A percentile compares a stretch with the other conserved stretches of the same genome.
phyloP scores from a whole-genome alignment of 2,329 filamentous ascomycete genomes.

The Sordariomycetes sp. region DNA sequence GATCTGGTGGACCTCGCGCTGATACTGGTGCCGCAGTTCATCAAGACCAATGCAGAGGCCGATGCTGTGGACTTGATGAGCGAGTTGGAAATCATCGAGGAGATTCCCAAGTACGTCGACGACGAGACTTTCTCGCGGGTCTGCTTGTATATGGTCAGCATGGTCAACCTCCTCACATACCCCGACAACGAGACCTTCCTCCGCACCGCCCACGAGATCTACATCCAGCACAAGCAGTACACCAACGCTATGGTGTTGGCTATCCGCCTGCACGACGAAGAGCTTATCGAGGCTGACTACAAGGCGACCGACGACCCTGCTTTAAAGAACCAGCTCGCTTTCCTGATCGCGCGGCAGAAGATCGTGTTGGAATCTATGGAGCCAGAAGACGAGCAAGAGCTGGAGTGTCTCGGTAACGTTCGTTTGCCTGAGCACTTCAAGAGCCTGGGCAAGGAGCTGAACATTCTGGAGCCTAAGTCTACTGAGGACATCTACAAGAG shows the following conservation, averaged over 20 bases:
- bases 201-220: slow-evolving; percentile 85
- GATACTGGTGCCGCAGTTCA: slow-evolving; percentile 82
- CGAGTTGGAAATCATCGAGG: slow-evolving; percentile 93
- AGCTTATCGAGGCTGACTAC: slow-evolving; percentile 76
- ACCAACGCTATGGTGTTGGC: slow-evolving; percentile 91
- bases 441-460: slow-evolving; percentile 85
- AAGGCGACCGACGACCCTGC: slow-evolving; percentile 70
- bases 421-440: slow-evolving; percentile 90
- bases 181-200: slow-evolving; percentile 96
- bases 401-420: slow-evolving; percentile 79
- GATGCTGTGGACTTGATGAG: slow-evolving; percentile 96
- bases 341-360: slow-evolving; percentile 83
- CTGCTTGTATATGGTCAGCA: slow-evolving; percentile 97
- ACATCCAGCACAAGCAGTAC: slow-evolving; percentile 85
- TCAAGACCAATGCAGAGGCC: slow-evolving; percentile 95
- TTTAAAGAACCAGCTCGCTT: slow-evolving; percentile 87
- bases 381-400: slow-evolving; percentile 56
- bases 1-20: slow-evolving; percentile 81
- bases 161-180: slow-evolving; percentile 95
- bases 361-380: slow-evolving; percentile 69
- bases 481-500: slow-evolving; percentile 99
- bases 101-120: slow-evolving; percentile 82
- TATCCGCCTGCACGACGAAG: slow-evolving; percentile 81
- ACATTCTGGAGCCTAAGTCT: slow-evolving; percentile 92
- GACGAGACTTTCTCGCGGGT: slow-evolving; percentile 89